phyloP scores from a whole-genome alignment of 441 rosid species.

The Croton laevigatus region DNA sequence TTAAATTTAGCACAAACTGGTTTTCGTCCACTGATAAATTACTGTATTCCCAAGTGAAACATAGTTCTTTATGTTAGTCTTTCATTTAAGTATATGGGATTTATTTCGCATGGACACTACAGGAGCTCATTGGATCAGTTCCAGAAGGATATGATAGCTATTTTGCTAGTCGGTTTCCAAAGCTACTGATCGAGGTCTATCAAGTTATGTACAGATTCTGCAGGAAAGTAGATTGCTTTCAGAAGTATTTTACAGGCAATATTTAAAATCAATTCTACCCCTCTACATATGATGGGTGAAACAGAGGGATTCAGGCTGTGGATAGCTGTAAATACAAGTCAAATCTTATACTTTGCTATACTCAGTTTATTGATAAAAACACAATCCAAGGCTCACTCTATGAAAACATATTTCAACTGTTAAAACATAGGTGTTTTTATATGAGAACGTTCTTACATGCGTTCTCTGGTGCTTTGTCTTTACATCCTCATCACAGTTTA shows the following conservation, averaged over 20 bases:
- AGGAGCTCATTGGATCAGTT: conserved; percentile 82
- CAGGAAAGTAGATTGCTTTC: conserved; percentile 69
- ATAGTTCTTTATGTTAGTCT: not conserved
- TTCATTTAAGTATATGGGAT: not conserved
- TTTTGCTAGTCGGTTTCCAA: conserved; percentile 74
- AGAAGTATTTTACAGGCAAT: conserved; percentile 53
- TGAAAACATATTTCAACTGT: too few species aligned
- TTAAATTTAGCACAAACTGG: too few species aligned
- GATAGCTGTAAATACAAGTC: conserved; percentile 8
- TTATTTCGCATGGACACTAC: conserved; percentile 17
- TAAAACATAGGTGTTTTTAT: too few species aligned
- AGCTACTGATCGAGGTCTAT: conserved; percentile 75
- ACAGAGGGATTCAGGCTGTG: not conserved
- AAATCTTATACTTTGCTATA: not conserved
- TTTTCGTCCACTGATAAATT: too few species aligned
- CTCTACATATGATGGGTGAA: not conserved
- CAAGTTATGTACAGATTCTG: conserved; percentile 51
- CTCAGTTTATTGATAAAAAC: not conserved
- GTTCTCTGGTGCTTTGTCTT: too few species aligned
- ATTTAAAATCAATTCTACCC: conserved; percentile 6
- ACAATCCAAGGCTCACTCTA: too few species aligned
- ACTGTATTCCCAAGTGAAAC: too few species aligned
- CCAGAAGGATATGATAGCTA: conserved; percentile 85
- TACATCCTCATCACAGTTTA: too few species aligned
- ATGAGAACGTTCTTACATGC: too few species aligned